Base-by-base conservation (phyloP, 306 rosid genomes). In the Begonia peltatifolia region DNA sequence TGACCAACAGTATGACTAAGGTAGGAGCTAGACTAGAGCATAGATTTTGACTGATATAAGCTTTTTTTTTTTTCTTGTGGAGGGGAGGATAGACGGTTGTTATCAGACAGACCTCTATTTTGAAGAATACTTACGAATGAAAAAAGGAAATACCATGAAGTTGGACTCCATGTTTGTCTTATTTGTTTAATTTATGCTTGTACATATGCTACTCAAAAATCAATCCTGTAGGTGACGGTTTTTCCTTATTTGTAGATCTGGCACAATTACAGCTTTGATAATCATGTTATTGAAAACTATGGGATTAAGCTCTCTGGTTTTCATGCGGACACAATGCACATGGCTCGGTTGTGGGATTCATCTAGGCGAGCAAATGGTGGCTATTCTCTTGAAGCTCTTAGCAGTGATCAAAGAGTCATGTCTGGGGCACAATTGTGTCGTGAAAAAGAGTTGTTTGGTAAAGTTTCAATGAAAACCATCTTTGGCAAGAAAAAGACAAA, bases 331-430 rank as follows among this genome's bases (percentile, higher is more conserved):
- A 89, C 97, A 43, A 89, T 89, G 94, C 97, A 89, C 69, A 80
- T 89, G 95, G 97, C 97, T 46, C 93, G 97, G 25, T 55, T 89
- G 56, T 89, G 97, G 97, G 93, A 89, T 80, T 89, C 97, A 38
- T 84, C 97, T 25, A 84, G 97, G 62, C 82, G 75, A 14, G 52
- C 68, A 36, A 63, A 65, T 58, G 97, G 97, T 44, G 97, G 95
- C 50, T 89, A 89, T 69, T 89, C 97, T 67, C 95, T 89, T 59
- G 97, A 89, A 78, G 95, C 87, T 55, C 90, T 89, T 51, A 71
- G 93, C 10, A 63, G 82, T 52, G 84, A 84, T 64, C 66, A 57
- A 59, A 74, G 53, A 55, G 87, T 84, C 67, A 84, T 84, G 97
- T 78, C 80, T 54, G 76, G 78, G 67, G 68, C 82, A 30, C 41